Evolutionary conservation across 352 stramenopile species (phyloP), one percentile per base, ranked within the genome.

Genomic region (Phytopythium vexans): DNA sequence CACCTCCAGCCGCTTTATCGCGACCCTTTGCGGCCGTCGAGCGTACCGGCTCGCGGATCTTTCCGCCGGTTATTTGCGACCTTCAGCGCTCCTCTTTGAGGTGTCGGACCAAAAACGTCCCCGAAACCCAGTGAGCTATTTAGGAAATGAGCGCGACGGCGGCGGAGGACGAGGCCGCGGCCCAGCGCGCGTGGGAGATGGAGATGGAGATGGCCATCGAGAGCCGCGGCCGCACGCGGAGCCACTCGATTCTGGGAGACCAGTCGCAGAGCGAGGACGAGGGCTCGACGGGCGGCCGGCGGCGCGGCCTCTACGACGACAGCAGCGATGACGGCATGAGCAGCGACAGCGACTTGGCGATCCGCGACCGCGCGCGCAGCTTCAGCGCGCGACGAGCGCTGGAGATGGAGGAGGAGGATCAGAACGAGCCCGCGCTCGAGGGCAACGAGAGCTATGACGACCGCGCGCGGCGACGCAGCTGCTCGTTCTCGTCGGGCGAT

Each of bases 201-300:
- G 84, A 94, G 64, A 94, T 94, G 84, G 84, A 94, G 62, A 69
- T 70, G 33, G 74, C 78, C 11, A 81, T 94, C 21, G 66, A 90
- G 39, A 67, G 69, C 56, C 78, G 84, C 54, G 84, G 82, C 1
- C 82, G 84, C 47, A 87, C 79, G 49, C 82, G 84, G 44, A 92
- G 80, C 41, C 82, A 80, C 42, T 94, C 84, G 48, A 89, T 94
- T 59, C 64, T 91, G n/a, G 82, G 68, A 9, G 72, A 80, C 56
- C 60, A 78, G n/a, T 60, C 67, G 10, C 56, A 64, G 49, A 64
- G 51, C 46, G 31, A 48, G 32, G 51, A 35, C 27, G 48, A 34
- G 43, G 48, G 3, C 31, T 49, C 38, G 41, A 62, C 27, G 58
- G 45, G 38, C 31, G 41, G 49, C 39, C 11, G 49, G 40, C 43